Evolutionary conservation across 371 early-diverging fungal genomes (phyloP), one percentile per base, ranked within the genome.

Genomic region (Sporodiniella umbellata): DNA sequence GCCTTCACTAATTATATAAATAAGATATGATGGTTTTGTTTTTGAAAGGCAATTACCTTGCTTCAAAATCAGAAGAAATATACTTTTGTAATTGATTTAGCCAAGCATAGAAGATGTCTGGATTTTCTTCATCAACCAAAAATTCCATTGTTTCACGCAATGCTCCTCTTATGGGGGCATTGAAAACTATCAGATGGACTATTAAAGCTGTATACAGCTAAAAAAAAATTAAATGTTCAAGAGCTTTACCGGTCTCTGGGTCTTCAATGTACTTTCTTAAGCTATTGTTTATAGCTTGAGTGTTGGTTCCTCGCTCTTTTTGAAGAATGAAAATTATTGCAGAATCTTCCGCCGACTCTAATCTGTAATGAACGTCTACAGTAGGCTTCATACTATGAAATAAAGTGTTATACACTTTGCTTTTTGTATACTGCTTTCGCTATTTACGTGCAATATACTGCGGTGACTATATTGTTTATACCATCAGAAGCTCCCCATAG

Each of bases 361-460:
- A 30, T 23, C 54, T 46, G 24, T 58, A 58, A 22, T 53, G 54
- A 12, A 63, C 12, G 42, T 63, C 63, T 6, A 54, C 24, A 10
- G 30, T 30, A 12, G 63, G 58, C 10, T 42, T 53, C 42, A 62
- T 38, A 1, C 60, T 60, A 53, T 11, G 17, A 45, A 2, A 54
- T 12, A 31, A 30, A 40, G 1, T 5, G 1, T 10, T 8, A 11
- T 30, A 45, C 28, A 21, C 12, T 28, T 2, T 45, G 11, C 28
- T n/a, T 25, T 22, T 26, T 6, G 1, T 39, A 4, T 4, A 15
- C 17, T 12, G 18, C 33, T 14, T 14, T 19, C 11, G 30, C 42
- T 30, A n/a, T 53, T 50, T 52, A 61, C 54, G 42, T 18, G 39
- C 44, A 63, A 26, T 30, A 47, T 5, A 63, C 6, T 4, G 58